These are phyloP conservation scores for Saccharomyces hybrid DNA, from an alignment of 1,139 yeast species.

Conservation along the genomic window DNA sequence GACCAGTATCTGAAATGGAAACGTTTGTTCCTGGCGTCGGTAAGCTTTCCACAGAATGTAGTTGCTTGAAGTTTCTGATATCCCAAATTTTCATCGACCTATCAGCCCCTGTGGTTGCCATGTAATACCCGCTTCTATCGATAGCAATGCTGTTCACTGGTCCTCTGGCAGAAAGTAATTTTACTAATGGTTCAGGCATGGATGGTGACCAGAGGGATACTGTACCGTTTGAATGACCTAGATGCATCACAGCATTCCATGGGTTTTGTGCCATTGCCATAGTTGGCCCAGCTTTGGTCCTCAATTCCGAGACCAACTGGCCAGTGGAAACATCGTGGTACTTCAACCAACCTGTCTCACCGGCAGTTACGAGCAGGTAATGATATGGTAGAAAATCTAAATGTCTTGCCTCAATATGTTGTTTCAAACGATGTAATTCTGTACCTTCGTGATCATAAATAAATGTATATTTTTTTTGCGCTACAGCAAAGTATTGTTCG, in stretches of 20 bases:
- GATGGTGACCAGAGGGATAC: slow-evolving; percentile 93
- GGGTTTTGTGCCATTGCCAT: slow-evolving; percentile 85
- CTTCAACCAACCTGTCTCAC: slow-evolving; percentile 78
- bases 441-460: slow-evolving; percentile 87
- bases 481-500: slow-evolving; percentile 92
- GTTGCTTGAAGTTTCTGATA: slow-evolving; percentile 68
- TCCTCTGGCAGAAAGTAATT: slow-evolving; percentile 73
- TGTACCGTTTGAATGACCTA: slow-evolving; percentile 91
- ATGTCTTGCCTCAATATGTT: slow-evolving; percentile 77
- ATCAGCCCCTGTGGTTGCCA: slow-evolving; percentile 92
- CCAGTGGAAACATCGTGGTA: slow-evolving; percentile 97
- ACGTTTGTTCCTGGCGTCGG: slow-evolving; percentile 84
- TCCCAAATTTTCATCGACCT: slow-evolving; percentile 88
- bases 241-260: slow-evolving; percentile 90
- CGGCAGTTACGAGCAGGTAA: slow-evolving; percentile 78
- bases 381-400: slow-evolving; percentile 91
- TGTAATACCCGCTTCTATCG: slow-evolving; percentile 87
- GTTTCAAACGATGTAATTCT: slow-evolving; percentile 85
- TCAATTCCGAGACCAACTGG: slow-evolving; percentile 65
- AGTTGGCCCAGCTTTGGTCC: slow-evolving; percentile 88
- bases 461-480: slow-evolving; percentile 90
- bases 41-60: slow-evolving; percentile 53
- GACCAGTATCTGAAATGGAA: slow-evolving; percentile 80
- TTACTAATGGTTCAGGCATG: slow-evolving; percentile 78
- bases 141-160: slow-evolving; percentile 81